Evolutionary conservation across 2,329 filamentous ascomycete genomes (phyloP).

Genomic region (Trichoderma pleuroti): DNA sequence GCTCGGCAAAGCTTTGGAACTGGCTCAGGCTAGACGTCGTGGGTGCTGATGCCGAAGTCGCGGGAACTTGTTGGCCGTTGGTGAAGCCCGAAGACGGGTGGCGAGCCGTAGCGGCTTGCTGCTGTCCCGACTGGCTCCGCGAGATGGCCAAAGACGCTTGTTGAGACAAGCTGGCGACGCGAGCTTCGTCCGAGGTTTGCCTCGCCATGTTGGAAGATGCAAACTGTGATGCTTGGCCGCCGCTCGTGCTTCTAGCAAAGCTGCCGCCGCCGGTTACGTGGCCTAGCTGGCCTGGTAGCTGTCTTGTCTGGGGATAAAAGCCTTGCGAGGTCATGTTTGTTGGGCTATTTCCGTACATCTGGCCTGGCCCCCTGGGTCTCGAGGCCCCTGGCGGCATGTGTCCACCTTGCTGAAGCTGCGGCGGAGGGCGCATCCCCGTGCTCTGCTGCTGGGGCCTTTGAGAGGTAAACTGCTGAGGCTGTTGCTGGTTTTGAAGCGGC

Average conservation of each 20-base stretch:
- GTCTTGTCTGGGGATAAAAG: constrained; percentile 22
- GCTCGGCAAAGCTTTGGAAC: constrained; percentile 24
- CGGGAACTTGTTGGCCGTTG: constrained; percentile 21
- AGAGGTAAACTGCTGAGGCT: constrained; percentile 8
- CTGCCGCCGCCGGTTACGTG: constrained; percentile 15
- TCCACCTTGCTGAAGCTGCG: constrained; percentile 22
- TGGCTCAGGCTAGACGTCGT: constrained; percentile 20
- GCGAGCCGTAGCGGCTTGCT: constrained; percentile 2
- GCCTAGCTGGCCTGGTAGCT: constrained; percentile 22
- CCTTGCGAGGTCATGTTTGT: constrained; percentile 15
- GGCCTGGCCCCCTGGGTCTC: constrained; percentile 17
- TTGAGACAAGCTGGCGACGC: constrained; percentile 3
- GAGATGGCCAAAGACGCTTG: constrained; percentile 12
- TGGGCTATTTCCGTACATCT: constrained; percentile 8
- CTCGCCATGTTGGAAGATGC: constrained; percentile 21
- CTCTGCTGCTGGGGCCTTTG: constrained; percentile 12
- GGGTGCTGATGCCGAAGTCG: constrained; percentile 18
- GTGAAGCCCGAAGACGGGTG: constrained; percentile 18
- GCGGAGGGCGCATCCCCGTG: not conserved
- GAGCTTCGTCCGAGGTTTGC: constrained; percentile 18
- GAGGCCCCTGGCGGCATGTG: constrained; percentile 11
- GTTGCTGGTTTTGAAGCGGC: constrained; percentile 4
- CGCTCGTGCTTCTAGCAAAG: constrained; percentile 19
- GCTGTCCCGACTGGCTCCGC: constrained; percentile 19
- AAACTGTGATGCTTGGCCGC: constrained; percentile 20